Evolutionary conservation across 2,329 filamentous ascomycete species (phyloP).

Genomic region (Zelopaecilomyces penicillatus): DNA sequence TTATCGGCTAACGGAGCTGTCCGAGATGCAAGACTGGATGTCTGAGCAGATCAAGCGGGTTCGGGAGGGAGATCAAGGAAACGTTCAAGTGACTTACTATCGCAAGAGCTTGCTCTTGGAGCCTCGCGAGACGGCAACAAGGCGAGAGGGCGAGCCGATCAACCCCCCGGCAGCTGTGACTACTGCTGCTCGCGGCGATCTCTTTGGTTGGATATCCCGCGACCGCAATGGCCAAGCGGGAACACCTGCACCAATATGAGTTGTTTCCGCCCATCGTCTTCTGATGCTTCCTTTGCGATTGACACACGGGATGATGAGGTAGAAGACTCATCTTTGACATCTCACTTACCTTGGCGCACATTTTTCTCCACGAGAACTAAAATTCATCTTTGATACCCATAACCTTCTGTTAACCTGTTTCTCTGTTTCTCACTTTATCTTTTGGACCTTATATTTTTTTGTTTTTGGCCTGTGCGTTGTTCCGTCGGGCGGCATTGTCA

Average conservation of each 20-base stretch:
- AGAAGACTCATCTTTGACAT: not conserved
- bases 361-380: constrained; percentile 22
- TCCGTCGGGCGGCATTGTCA: not conserved
- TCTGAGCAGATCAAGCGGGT: constrained; percentile 72
- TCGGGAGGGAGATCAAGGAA: constrained; percentile 48
- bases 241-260: constrained; percentile 12
- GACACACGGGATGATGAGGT: constrained; percentile 1
- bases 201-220: constrained; percentile 45
- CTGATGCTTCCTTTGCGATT: constrained; percentile 4
- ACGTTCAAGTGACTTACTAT: constrained; percentile 59
- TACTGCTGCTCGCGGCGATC: constrained; percentile 28
- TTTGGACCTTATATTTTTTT: constrained; percentile 1
- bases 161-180: constrained; percentile 20
- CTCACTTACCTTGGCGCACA: constrained; percentile 16
- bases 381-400: constrained; percentile 30
- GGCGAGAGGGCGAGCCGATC: constrained; percentile 24
- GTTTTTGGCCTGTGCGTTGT: not conserved
- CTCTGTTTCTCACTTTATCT: constrained; percentile 16
- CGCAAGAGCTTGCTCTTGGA: constrained; percentile 79
- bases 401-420: constrained; percentile 14
- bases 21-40: constrained; percentile 91
- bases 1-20: constrained; percentile 72
- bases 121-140: constrained; percentile 50
- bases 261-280: not conserved
- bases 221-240: constrained; percentile 30